Base-by-base conservation (phyloP, 306 rosid species). In the Datisca glomerata region DNA sequence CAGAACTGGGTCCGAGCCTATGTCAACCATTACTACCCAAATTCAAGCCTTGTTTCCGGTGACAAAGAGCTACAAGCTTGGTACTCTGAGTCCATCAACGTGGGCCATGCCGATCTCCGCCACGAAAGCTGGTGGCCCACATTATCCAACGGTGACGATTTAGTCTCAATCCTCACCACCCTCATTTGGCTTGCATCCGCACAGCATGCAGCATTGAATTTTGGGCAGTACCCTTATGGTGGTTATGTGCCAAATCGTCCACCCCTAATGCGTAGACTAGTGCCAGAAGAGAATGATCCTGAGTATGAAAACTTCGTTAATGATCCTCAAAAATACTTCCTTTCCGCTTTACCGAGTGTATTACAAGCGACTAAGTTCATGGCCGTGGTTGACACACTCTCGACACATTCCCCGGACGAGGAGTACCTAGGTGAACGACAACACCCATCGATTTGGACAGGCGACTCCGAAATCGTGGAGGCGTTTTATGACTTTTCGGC, bases 121-220 rank as follows among this genome's bases (percentile, higher is more conserved):
- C 41, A 89, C 2, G 81, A 65, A 29, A 57, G 53, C 22, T 89
- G 98, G 98, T 89, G 98, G 98, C 93, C 98, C 1, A 58, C 68
- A 22, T 12, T 89, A 63, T 58, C 55, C 56, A 68, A 49, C 3
- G 49, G 62, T 36, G 91, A 77, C n/a, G 73, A 66, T 58, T 82
- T 89, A 11, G 72, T 73, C 33, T 59, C 72, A 0, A 43, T 89
- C 11, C 78, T 89, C 41, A 72, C 86, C 18, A 89, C 84, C 18
- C 46, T 89, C 21, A 80, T 89, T 21, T 89, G 98, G 98, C 67
- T 77, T 27, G 77, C 86, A 0, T 89, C 98, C 0, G 98, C 98
- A 6, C 98, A 89, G 53, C 98, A 89, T 51, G 98, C 98, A 0
- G 95, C 98, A 2, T 91, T 89, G n/a, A 89, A 89, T 42, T 89